Evolutionary conservation across 441 rosid species (phyloP), one percentile per base, ranked within the genome.

Genomic region (Populus trichocarpa): DNA sequence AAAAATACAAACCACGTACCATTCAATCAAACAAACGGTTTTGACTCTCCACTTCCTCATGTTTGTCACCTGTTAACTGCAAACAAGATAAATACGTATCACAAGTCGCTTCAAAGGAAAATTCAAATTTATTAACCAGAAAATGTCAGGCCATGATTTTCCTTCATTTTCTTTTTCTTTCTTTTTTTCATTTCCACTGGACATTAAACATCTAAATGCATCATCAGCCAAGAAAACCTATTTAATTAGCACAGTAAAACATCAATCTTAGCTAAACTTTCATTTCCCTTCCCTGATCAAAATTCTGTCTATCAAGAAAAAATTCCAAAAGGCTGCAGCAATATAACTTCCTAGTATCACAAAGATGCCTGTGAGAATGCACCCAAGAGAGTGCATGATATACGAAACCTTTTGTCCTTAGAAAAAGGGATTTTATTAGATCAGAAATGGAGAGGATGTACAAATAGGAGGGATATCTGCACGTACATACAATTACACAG

Each of bases 1-100:
- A 59, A 74, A 72, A 77, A 75, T 67, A 40, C 12, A 70, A 73
- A 70, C 1, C 80, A 79, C 64, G 2, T 80, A 91, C 96, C 95
- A 90, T 87, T 61, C 83, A 83, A 81, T 90, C 96, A 16, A 92
- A 96, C 87, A 93, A 73, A 70, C 87, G 94, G 75, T 92, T 92
- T 80, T 93, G 99, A 80, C 77, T 85, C 86, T 95, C 97, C 69
- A 90, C 97, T 84, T 89, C 99, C 78, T 91, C 93, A 57, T 93
- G 94, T 84, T 91, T 87, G 73, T 93, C 97, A 79, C 93, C 93
- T 16, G 99, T 92, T 79, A 95, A 81, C 97, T 95, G 86, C 42
- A 46, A 81, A 77, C 35, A 67, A 53, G 57, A 20, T 28, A 70
- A 42, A 50, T 28, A 75, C 8, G 36, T n/a, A 20, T 67, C 69